phyloP scores from a whole-genome alignment of 176 grass and related monocot species.

The Tuctoria greenei region DNA sequence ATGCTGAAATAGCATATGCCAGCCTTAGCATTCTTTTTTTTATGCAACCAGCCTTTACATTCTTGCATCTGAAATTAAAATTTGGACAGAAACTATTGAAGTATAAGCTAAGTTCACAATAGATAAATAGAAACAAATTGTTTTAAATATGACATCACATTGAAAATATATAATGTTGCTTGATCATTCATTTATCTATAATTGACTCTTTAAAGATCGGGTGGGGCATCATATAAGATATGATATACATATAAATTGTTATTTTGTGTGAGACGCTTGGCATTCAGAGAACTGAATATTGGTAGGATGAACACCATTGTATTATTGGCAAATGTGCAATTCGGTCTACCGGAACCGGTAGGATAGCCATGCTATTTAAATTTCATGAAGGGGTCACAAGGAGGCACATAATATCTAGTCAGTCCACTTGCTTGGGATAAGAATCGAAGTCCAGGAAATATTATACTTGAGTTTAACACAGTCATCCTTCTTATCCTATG shows the following conservation, averaged over 20 bases:
- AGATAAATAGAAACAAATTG: conserved; percentile 13
- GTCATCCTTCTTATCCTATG: conserved; percentile 34
- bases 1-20: conserved; percentile 36
- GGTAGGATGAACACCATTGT: conserved; percentile 19
- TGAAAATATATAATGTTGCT: too few relatives aligned
- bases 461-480: conserved; percentile 24
- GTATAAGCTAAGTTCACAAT: conserved; percentile 4
- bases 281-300: too few relatives aligned
- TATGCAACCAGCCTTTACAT: too few relatives aligned
- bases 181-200: too few relatives aligned
- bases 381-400: conserved; percentile 13
- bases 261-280: too few relatives aligned
- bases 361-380: conserved; percentile 18
- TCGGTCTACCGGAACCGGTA: background rate
- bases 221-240: too few relatives aligned
- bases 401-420: conserved; percentile 15
- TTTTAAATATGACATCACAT: conserved; percentile 5
- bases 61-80: conserved; percentile 43
- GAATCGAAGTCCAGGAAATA: conserved; percentile 24
- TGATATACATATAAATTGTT: conserved; percentile 27
- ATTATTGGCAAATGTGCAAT: conserved; percentile 4
- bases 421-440: conserved; percentile 28
- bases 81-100: conserved; percentile 21
- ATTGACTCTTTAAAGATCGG: too few relatives aligned
- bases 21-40: conserved; percentile 39